phyloP scores from a whole-genome alignment of 352 stramenopile species.

The Phytophthora cajani region DNA sequence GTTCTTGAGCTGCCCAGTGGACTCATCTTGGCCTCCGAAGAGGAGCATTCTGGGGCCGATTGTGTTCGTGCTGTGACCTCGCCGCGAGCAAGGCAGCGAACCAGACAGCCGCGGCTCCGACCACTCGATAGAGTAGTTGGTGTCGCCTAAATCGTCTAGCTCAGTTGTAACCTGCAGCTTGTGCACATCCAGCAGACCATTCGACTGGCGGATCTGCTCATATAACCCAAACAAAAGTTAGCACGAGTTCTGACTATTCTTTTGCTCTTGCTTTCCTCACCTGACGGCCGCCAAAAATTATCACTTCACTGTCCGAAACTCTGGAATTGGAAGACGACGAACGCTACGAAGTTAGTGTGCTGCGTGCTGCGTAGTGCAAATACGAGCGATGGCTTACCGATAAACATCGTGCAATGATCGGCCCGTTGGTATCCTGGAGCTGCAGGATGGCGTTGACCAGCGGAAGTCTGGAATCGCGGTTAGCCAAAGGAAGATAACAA shows the following conservation, averaged over 20 bases:
- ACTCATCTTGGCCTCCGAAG: conserved; percentile 66
- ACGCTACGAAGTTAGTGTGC: neutral
- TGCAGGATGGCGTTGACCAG: conserved; percentile 56
- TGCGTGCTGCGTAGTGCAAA: neutral
- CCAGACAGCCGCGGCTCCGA: conserved; percentile 41
- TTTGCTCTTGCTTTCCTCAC: conserved; percentile 26
- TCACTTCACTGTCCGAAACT: conserved; percentile 46
- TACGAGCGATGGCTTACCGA: conserved; percentile 33
- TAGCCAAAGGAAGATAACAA: neutral
- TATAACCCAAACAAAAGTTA: neutral
- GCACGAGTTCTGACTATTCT: neutral
- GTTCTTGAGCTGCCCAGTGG: conserved; percentile 53
- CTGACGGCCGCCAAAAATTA: conserved; percentile 76
- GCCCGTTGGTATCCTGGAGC: conserved; percentile 38
- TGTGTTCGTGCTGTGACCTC: conserved; percentile 66
- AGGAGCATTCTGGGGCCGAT: conserved; percentile 68
- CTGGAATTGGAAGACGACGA: conserved; percentile 20
- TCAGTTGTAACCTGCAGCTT: conserved; percentile 32
- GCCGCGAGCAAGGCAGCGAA: conserved; percentile 47
- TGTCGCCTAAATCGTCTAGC: conserved; percentile 16
- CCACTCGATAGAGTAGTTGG: conserved; percentile 44
- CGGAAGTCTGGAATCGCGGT: conserved; percentile 37
- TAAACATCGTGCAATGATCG: conserved; percentile 65
- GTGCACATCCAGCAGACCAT: conserved; percentile 62
- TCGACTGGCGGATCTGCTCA: conserved; percentile 67